phyloP scores from a whole-genome alignment of 441 rosid species.

The Capsella rubella region DNA sequence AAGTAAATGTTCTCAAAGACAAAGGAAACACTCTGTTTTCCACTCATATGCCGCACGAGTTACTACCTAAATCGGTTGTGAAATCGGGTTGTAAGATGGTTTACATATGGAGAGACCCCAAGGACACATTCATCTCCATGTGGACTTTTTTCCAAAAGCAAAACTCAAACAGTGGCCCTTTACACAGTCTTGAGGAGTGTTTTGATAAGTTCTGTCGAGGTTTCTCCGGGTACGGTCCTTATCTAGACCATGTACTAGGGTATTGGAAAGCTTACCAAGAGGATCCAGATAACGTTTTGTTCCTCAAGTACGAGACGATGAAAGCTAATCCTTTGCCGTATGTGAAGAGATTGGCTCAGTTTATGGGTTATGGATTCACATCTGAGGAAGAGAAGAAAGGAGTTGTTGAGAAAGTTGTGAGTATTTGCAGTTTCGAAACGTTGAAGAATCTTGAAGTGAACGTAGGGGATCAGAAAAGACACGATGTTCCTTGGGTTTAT shows the following conservation, averaged over 20 bases:
- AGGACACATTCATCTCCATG: constrained; percentile 44
- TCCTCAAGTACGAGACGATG: constrained; percentile 39
- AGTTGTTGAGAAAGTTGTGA: constrained; percentile 23
- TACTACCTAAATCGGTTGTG: constrained; percentile 27
- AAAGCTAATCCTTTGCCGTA: not conserved
- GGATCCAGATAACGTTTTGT: constrained; percentile 28
- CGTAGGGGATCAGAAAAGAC: not conserved
- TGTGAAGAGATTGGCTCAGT: constrained; percentile 41
- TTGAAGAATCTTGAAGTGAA: constrained; percentile 34
- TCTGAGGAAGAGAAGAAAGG: constrained; percentile 38
- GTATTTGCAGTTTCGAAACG: constrained; percentile 39
- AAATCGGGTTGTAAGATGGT: constrained; percentile 43
- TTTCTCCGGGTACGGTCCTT: constrained; percentile 13
- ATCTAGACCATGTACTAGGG: constrained; percentile 35
- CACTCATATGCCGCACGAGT: not conserved
- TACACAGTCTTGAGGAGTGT: constrained; percentile 25
- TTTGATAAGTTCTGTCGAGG: constrained; percentile 44
- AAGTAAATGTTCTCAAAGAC: constrained; percentile 9
- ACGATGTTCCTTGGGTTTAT: not conserved
- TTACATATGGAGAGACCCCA: constrained; percentile 48
- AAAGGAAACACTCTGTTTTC: constrained; percentile 18
- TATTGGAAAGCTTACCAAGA: constrained; percentile 38
- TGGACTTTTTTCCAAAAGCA: constrained; percentile 37
- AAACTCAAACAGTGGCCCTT: not conserved
- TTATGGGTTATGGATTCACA: constrained; percentile 44